A percentile compares a stretch with the other conserved stretches of the same genome.
phyloP scores from a whole-genome alignment of 177 flowering plant genomes.

The Vitis hybrid region DNA sequence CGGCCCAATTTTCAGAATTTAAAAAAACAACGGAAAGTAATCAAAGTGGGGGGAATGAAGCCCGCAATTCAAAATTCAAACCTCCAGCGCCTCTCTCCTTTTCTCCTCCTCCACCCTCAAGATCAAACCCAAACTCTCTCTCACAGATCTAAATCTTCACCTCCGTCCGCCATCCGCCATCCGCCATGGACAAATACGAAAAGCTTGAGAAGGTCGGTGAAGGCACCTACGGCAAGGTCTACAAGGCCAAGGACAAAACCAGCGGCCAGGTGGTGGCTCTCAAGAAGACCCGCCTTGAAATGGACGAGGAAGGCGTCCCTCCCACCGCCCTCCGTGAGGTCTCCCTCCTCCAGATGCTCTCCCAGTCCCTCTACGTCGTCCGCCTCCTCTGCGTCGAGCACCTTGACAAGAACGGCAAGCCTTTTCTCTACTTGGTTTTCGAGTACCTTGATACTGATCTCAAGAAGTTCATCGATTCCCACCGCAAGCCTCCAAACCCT shows the following conservation, averaged over 20 bases:
- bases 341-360: slow-evolving; percentile 91
- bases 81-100: too few species aligned
- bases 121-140: too few species aligned
- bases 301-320: slow-evolving; percentile 99
- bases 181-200: slow-evolving; percentile 85
- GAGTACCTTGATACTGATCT: slow-evolving; percentile 97
- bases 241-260: slow-evolving; percentile 87
- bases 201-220: slow-evolving; percentile 97
- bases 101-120: too few species aligned
- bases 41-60: neutral
- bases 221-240: slow-evolving; percentile 99
- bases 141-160: neutral
- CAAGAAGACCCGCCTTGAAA: slow-evolving; percentile 93
- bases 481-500: slow-evolving; percentile 80
- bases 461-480: slow-evolving; percentile 85
- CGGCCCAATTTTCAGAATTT: too few species aligned
- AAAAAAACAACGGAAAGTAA: too few species aligned
- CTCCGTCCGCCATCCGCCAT: neutral
- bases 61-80: too few species aligned
- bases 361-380: slow-evolving; percentile 82
- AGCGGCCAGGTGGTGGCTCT: slow-evolving; percentile 88
- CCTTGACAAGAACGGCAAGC: slow-evolving; percentile 60
- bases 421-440: slow-evolving; percentile 81
- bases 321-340: slow-evolving; percentile 97
- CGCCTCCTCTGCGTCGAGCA: slow-evolving; percentile 91